Base-by-base conservation (phyloP, 129 eudicot genomes). In the Lactuca sativa region DNA sequence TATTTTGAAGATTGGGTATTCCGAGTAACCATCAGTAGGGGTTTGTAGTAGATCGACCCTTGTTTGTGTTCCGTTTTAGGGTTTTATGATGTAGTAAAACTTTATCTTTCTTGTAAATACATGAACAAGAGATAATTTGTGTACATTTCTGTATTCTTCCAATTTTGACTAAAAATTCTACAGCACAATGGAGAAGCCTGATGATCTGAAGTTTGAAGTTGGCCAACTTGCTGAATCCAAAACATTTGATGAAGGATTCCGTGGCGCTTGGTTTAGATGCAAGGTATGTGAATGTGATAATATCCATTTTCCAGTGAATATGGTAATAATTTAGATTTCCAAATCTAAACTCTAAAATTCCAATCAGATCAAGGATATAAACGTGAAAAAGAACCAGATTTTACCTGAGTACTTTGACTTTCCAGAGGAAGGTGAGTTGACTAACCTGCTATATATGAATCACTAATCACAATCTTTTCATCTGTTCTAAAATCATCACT, bases 191-290 rank as follows among this genome's bases (percentile, higher is more conserved):
- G 77, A 41, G 63, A 69, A 70, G 59, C 40, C 18, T 54, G 48
- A 25, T 31, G 31, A 10, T 31, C 62, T 74, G 14, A 84, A 72
- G 43, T 77, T 86, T 15, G 48, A 80, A 77, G 77, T 71, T 38
- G 92, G 86, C 17, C 82, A 80, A 44, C 37, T 74, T 21, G 84
- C 81, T 14, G 92, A 86, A 84, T 66, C 81, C 33, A 83, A 56
- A 66, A 69, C 86, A 51, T 86, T 83, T 33, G 54, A 43, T 38
- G 15, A 10, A 2, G 92, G 88, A 32, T 86, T 6, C 58, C 92
- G 86, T 30, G 77, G 86, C 71, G 84, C 92, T 36, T 86, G 92
- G 92, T 86, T 86, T 58, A 70, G 88, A 71, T 74, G 92, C 76
- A 72, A 80, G 88, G 92, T 83, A 77, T 47, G 52, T 47, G 1